Evolutionary conservation across 441 rosid genomes (phyloP), one percentile per base, ranked within the genome.

Genomic region (Flueggea neowawraea): DNA sequence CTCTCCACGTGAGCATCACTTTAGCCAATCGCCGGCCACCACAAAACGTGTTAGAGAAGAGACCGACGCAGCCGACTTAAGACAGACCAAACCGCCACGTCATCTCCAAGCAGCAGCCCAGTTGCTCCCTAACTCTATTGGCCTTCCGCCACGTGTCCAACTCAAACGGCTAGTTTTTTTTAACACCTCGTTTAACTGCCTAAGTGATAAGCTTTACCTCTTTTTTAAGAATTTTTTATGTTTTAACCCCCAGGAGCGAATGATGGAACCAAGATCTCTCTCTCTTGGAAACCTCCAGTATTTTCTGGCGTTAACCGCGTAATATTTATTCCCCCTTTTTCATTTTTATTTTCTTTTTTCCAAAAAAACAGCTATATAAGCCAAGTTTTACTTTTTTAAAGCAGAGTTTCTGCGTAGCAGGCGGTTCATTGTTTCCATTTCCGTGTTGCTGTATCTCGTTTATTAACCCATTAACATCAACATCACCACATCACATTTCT

Each of bases 111-210:
- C 39, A 33, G 6, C 77, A 16, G 16, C 16, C 54, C 59, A 47
- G 74, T 65, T 60, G 39, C 65, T 66, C 73, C 80, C 61, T 48
- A 13, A 13, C 43, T 41, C 74, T 16, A 0, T n/a, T 68, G 39
- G 0, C 4, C 0, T 7, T 8, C 22, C 73, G 63, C 74, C 86
- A 75, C 86, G 81, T 79, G 76, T 72, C 51, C 63, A 12, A 0
- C 14, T 48, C 64, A 28, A 85, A 85, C 91, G 88, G 91, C 88
- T 83, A 83, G 73, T 85, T 77, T 73, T 62, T 51, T 12, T 52
- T 2, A 6, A 14, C 0, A 6, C 41, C 33, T 65, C 33, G 56
- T 61, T 75, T 70, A 81, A 80, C 83, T 81, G 82, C 84, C 82
- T 60, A 69, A 65, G 31, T 9, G 65, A 71, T 64, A 49, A 63